Base-by-base conservation (phyloP, 345 rosid species). In the Bretschneidera sinensis region DNA sequence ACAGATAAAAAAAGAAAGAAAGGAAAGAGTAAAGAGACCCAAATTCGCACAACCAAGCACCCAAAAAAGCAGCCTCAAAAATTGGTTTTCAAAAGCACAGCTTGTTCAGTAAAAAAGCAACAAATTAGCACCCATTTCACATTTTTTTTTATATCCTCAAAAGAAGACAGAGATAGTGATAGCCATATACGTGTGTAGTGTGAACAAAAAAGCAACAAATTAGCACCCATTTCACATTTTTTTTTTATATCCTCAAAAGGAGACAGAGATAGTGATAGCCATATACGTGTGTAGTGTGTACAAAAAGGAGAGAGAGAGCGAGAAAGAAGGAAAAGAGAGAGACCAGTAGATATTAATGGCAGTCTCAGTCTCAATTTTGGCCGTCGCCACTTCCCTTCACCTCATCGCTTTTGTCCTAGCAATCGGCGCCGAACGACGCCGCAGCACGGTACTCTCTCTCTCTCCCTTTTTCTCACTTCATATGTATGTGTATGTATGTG, bases 391-490 rank as follows among this genome's bases (percentile, higher is more conserved):
- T 45, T 66, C 90, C 43, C 95, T 90, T 55, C 92, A 94, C 71
- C 85, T 86, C 81, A 70, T 94, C 60, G 96, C 97, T 76, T 94
- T 94, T 68, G 86, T 89, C 64, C 74, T 89, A 71, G 97, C 99
- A 71, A 70, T 94, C 63, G 99, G 99, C 24, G 97, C 96, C 49
- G 99, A 90, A 61, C 87, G 87, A 57, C 96, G 99, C 74, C 99
- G 99, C 33, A 85, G 97, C 90, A 71, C 74, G 6, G 98, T 92
- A 81, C 43, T 4, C 57, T 34, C 57, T 54, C 63, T 24, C 61
- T 61, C 65, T 55, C 33, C 43, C 48, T 21, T 49, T 47, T 24
- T 20, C 2, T 50, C 18, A 0, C 25, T 33, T 39, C n/a, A n/a
- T n/a, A n/a, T n/a, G n/a, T n/a, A n/a, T n/a, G n/a, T n/a, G n/a